These are phyloP conservation scores for Geotrichum siamense DNA, from an alignment of 1,139 yeast genomes.

Conservation along the genomic window DNA sequence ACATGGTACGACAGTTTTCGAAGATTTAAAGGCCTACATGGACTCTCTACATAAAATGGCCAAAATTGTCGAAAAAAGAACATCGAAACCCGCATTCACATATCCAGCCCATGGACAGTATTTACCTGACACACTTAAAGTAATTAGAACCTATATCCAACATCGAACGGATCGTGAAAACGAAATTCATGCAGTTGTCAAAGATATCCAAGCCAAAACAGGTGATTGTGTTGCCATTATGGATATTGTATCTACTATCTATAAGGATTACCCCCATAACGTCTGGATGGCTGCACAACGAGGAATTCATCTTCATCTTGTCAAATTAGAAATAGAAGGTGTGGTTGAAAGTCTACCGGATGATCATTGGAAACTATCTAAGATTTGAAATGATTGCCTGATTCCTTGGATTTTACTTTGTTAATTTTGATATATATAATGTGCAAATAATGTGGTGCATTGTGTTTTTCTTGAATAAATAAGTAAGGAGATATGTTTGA, in stretches of 20 bases:
- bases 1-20: slow-evolving; percentile 36
- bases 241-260: slow-evolving; percentile 30
- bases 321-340: slow-evolving; percentile 29
- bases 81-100: slow-evolving; percentile 19
- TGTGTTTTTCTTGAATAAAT: too few relatives aligned
- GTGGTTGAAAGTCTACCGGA: slow-evolving; percentile 6
- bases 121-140: slow-evolving; percentile 30
- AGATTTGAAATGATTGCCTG: too few relatives aligned
- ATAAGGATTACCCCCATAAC: slow-evolving; percentile 28
- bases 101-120: slow-evolving; percentile 39
- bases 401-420: too few relatives aligned
- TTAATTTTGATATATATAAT: too few relatives aligned
- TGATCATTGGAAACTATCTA: slow-evolving; percentile 10
- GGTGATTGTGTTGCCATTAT: slow-evolving; percentile 19
- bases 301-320: slow-evolving; percentile 32
- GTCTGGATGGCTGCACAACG: slow-evolving; percentile 31
- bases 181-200: slow-evolving; percentile 26
- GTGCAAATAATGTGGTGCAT: too few relatives aligned
- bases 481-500: too few relatives aligned
- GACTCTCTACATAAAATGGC: slow-evolving; percentile 29
- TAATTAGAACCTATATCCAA: slow-evolving; percentile 31
- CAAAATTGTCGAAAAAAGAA: slow-evolving; percentile 18
- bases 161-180: slow-evolving; percentile 35
- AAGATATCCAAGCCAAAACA: slow-evolving; percentile 16
- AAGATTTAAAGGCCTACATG: slow-evolving; percentile 31